A percentile compares a stretch with the other conserved stretches of the same genome.
Evolutionary conservation across 495 filamentous ascomycete species (phyloP).

Genomic region (Annulohypoxylon stygium): DNA sequence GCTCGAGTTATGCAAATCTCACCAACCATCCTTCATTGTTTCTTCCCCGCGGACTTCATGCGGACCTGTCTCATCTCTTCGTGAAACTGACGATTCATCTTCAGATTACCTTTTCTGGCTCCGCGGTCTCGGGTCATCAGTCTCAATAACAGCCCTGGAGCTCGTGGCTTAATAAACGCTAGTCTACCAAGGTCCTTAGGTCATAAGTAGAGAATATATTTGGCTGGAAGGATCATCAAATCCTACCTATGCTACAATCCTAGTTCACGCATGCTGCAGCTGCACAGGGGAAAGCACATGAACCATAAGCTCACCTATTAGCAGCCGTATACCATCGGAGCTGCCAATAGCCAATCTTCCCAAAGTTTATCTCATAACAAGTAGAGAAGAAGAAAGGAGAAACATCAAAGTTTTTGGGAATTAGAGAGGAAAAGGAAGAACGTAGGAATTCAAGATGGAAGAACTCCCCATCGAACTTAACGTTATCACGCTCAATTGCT

Average conservation of each 20-base stretch:
- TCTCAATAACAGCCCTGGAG: background rate
- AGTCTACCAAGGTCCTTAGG: too few species aligned
- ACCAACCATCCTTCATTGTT: constrained; percentile 4
- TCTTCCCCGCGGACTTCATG: constrained; percentile 27
- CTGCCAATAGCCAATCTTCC: background rate
- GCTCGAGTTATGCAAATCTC: constrained; percentile 1
- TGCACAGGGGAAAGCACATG: constrained; percentile 8
- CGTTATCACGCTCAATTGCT: constrained; percentile 91
- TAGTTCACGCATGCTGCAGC: constrained; percentile 21
- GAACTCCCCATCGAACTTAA: constrained; percentile 69
- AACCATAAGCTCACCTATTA: constrained; percentile 5
- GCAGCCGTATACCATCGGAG: background rate
- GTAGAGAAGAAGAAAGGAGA: background rate
- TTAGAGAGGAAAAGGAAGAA: constrained; percentile 12
- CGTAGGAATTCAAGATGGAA: constrained; percentile 47
- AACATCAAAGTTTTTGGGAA: background rate
- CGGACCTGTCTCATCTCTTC: constrained; percentile 7
- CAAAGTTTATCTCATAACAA: background rate
- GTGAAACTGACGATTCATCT: background rate
- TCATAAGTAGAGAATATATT: background rate
- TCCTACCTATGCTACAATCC: constrained; percentile 25
- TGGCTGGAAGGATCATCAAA: constrained; percentile 25
- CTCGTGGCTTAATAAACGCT: background rate
- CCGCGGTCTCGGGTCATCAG: background rate
- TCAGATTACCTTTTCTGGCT: background rate